Evolutionary conservation across 768 basidiomycete species (phyloP).

Genomic region (Leccinum incarnatum): DNA sequence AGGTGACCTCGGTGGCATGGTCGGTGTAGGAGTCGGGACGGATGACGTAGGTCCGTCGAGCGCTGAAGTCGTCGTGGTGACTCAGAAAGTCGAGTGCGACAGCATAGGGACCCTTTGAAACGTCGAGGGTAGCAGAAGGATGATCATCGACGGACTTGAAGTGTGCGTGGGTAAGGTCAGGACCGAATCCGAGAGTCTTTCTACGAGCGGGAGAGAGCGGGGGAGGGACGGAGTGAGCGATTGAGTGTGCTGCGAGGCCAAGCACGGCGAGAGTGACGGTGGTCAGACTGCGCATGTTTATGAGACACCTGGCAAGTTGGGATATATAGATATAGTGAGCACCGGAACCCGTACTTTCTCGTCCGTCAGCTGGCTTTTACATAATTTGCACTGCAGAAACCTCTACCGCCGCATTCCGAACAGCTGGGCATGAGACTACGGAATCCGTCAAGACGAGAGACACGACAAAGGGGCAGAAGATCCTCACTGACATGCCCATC

Average conservation of each 20-base stretch:
- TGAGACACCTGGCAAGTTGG: background rate
- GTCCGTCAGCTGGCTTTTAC: too few species aligned
- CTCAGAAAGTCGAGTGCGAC: constrained; percentile 63
- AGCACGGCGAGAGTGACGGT: constrained; percentile 60
- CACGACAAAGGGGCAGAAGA: too few species aligned
- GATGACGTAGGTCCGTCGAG: constrained; percentile 50
- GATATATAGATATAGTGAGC: too few species aligned
- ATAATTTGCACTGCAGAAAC: too few species aligned
- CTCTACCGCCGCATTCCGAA: too few species aligned
- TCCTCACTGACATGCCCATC: too few species aligned
- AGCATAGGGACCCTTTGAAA: constrained; percentile 48
- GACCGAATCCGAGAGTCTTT: constrained; percentile 91
- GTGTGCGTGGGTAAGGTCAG: constrained; percentile 68
- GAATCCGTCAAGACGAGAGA: too few species aligned
- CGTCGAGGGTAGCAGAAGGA: constrained; percentile 38
- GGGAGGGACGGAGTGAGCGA: constrained; percentile 39
- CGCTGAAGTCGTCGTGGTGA: constrained; percentile 35
- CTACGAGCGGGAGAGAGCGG: constrained; percentile 37
- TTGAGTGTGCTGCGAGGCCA: constrained; percentile 55
- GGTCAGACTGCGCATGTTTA: constrained; percentile 60
- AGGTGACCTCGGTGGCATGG: constrained; percentile 77
- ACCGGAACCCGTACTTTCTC: too few species aligned
- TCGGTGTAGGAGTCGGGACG: constrained; percentile 89
- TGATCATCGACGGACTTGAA: constrained; percentile 48
- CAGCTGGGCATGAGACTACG: too few species aligned